These are phyloP conservation scores for Fusarium goolgardi DNA, from an alignment of 2,329 filamentous ascomycete genomes.

Conservation along the genomic window DNA sequence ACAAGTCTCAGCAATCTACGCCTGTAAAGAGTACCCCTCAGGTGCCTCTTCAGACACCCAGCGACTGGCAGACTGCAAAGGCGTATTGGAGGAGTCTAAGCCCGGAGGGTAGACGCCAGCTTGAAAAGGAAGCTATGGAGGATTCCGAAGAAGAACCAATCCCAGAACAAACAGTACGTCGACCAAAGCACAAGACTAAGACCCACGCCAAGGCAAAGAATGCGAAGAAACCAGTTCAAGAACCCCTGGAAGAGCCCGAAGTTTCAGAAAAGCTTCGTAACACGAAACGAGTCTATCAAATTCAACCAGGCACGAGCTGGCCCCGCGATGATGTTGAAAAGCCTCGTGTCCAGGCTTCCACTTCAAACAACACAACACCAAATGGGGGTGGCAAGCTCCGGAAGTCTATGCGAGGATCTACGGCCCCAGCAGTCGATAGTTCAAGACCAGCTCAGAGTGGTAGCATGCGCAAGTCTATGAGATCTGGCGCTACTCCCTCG, in stretches of 20 bases:
- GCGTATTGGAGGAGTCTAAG: constrained; percentile 76
- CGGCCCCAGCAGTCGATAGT: constrained; percentile 28
- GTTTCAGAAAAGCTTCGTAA: constrained; percentile 23
- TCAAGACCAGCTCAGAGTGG: constrained; percentile 25
- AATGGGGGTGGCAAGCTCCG: constrained; percentile 53
- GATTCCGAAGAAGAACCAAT: constrained; percentile 62
- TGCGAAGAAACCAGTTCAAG: constrained; percentile 14
- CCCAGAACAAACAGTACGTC: constrained; percentile 45
- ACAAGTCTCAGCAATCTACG: constrained; percentile 5
- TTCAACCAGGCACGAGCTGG: constrained; percentile 51
- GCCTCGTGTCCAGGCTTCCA: constrained; percentile 8
- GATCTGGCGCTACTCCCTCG: constrained; percentile 31
- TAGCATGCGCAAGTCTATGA: constrained; percentile 52
- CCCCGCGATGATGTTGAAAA: constrained; percentile 31
- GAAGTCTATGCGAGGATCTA: constrained; percentile 59
- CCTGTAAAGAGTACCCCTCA: neutral
- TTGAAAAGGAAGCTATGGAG: constrained; percentile 68
- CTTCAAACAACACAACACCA: constrained; percentile 3
- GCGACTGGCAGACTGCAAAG: constrained; percentile 76
- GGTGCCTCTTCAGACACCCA: constrained; percentile 34
- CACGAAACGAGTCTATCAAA: constrained; percentile 55
- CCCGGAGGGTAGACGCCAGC: constrained; percentile 69
- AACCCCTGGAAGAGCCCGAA: constrained; percentile 11
- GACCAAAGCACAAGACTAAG: constrained; percentile 46
- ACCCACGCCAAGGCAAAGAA: constrained; percentile 53